Conservation (phyloP, 192 early-diverging fungal genomes). For the Phlyctochytrium bullatum region DNA sequence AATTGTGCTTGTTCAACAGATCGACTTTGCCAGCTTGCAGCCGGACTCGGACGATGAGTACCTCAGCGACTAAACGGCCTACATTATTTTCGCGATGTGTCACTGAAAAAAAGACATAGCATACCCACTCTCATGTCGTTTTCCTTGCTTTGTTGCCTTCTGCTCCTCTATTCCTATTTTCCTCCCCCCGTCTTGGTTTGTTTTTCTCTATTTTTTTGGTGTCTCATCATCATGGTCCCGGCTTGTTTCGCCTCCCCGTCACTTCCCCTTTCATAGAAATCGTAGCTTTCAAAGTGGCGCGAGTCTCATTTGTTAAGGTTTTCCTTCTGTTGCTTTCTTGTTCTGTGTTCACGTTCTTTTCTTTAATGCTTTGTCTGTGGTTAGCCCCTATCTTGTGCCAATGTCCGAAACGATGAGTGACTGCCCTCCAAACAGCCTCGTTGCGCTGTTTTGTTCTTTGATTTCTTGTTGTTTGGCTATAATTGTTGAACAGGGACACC, state of each 20-base stretch:
- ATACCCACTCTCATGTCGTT: not conserved
- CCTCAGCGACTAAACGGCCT: conserved; percentile 38
- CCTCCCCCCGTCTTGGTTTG: not conserved
- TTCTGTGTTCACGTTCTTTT: not conserved
- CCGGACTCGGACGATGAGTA: conserved; percentile 56
- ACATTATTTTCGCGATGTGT: not conserved
- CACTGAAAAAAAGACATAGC: not conserved
- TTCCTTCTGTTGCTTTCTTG: not conserved
- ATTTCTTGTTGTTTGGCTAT: not conserved
- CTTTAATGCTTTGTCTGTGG: not conserved
- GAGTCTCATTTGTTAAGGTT: not conserved
- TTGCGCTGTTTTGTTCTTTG: not conserved
- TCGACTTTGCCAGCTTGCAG: conserved; percentile 32
- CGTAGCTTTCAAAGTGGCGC: not conserved
- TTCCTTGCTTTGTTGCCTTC: not conserved
- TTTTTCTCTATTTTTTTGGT: not conserved
- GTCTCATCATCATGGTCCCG: not conserved
- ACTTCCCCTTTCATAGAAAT: not conserved
- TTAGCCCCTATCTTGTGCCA: not conserved
- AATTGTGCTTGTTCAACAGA: conserved; percentile 2
- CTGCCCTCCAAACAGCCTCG: no score
- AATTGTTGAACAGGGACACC: no score
- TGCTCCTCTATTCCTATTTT: not conserved
- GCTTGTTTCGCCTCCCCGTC: not conserved
- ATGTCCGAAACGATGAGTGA: no score